Base-by-base conservation (phyloP, 352 stramenopile species). In the Plasmopara halstedii region DNA sequence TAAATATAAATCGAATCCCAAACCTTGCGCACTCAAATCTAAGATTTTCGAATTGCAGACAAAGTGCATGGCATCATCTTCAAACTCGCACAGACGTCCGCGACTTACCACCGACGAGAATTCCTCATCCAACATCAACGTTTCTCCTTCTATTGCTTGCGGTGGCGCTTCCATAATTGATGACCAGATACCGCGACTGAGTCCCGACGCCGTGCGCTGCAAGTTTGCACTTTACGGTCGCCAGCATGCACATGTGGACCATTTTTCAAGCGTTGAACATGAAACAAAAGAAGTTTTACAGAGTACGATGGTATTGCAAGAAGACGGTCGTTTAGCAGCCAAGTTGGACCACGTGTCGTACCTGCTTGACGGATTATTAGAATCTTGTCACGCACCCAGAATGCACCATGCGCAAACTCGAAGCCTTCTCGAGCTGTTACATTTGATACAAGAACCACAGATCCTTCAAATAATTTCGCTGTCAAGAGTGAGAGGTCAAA, bases 331-430 rank as follows among this genome's bases (percentile, higher is more conserved):
- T 32, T 58, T 86, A 3, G 56, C 62, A 33, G 48, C 64, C 8
- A 67, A 64, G 13, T 25, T 86, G 44, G 73, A 82, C 46, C 67
- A 85, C 23, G 50, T 85, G 21, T 47, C 56, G 35, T 85, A 86
- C 58, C 61, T 73, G n/a, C 42, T 88, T 31, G 68, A 82, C 35
- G 77, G 70, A 6, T 48, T 88, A 4, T 25, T 78, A n/a, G 33
- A 43, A 21, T 43, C 26, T 13, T 18, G 25, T 9, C 36, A 23
- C 33, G 53, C 43, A 8, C 17, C 10, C 18, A 23, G 21, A 50
- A 36, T 21, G 36, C 42, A 19, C 13, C 14, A 51, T 23, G 46
- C 51, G 1, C 54, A 60, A 18, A 53, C 55, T 4, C 46, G 56
- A 26, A 73, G 56, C 21, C 46, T 80, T 1, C 41, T 85, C 11